A percentile compares a stretch with the other conserved stretches of the same genome.
These are phyloP conservation scores for Gymnopus androsaceus DNA, from an alignment of 1,284 basidiomycete species.

Conservation along the genomic window DNA sequence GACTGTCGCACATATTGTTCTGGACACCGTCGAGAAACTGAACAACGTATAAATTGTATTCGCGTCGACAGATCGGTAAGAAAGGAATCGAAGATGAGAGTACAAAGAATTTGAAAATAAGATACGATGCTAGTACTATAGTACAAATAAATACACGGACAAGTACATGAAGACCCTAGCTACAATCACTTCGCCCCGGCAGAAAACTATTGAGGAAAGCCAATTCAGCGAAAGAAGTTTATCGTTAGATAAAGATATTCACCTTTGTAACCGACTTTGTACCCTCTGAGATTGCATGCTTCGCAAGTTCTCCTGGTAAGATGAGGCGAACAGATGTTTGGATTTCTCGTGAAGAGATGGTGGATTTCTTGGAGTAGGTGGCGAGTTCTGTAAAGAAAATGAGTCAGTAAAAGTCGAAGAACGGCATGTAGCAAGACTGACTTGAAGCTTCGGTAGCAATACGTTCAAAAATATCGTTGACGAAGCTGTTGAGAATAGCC, in stretches of 20 bases:
- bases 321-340: slow-evolving; percentile 91
- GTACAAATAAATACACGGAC: too few relatives aligned
- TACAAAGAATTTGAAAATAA: too few relatives aligned
- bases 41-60: too few relatives aligned
- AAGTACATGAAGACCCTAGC: too few relatives aligned
- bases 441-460: slow-evolving; percentile 89
- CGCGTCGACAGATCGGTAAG: too few relatives aligned
- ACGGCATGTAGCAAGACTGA: slow-evolving; percentile 36
- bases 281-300: slow-evolving; percentile 81
- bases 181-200: too few relatives aligned
- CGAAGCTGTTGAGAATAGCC: slow-evolving; percentile 92
- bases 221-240: too few relatives aligned
- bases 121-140: too few relatives aligned
- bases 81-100: too few relatives aligned
- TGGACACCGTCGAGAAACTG: too few relatives aligned
- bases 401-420: slow-evolving; percentile 1
- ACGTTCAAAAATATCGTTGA: slow-evolving; percentile 92
- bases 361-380: slow-evolving; percentile 91
- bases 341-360: slow-evolving; percentile 92
- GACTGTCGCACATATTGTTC: too few relatives aligned
- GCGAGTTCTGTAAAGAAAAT: slow-evolving; percentile 66
- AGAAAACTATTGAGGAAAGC: neutral
- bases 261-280: slow-evolving; percentile 61
- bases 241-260: too few relatives aligned
- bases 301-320: slow-evolving; percentile 84